Base-by-base conservation (phyloP, 1,139 yeast species). In the Candida dubliniensis region DNA sequence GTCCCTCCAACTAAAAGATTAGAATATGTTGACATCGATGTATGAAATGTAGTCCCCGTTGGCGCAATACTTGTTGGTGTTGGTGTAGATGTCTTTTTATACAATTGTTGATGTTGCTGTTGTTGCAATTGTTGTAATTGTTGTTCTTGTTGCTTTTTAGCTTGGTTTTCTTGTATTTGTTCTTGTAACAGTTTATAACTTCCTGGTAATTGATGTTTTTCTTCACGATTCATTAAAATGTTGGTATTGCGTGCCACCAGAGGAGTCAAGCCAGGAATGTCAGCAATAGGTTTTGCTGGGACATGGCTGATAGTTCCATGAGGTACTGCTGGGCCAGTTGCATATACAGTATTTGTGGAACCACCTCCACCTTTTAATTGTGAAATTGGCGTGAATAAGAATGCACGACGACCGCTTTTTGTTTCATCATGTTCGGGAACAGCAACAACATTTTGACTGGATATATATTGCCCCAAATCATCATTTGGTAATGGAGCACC, bases 401-500 rank as follows among this genome's bases (percentile, higher is more conserved):
- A 73, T 1, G 78, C 77, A 37, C 62, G 61, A 38, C 78, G 62
- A 7, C 67, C 68, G 12, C 66, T 53, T 27, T 58, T 54, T 30
- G 57, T 55, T 69, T 85, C 75, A 70, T 87, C 79, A 57, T 82
- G 79, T 63, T 88, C 73, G 45, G 85, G 69, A 60, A 81, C 71
- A 15, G 82, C 73, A 2, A 78, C 66, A 36, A 73, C 74, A 50
- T 74, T 70, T 5, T 76, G 75, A 59, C 75, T 67, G 10, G 76
- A 63, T 2, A 82, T 76, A 60, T 82, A 84, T 61, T 85, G 91
- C 44, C 91, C 91, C 51, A 82, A 71, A 61, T 86, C 95, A 59
- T 89, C 96, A 46, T 82, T 82, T 33, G 82, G 81, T 51, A 83
- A 82, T 34, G 83, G 80, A 1, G 88, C 87, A 46, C 95, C 79